These are phyloP conservation scores for Saccharomycopsis sp. DNA, from an alignment of 805 yeast genomes.

Conservation along the genomic window DNA sequence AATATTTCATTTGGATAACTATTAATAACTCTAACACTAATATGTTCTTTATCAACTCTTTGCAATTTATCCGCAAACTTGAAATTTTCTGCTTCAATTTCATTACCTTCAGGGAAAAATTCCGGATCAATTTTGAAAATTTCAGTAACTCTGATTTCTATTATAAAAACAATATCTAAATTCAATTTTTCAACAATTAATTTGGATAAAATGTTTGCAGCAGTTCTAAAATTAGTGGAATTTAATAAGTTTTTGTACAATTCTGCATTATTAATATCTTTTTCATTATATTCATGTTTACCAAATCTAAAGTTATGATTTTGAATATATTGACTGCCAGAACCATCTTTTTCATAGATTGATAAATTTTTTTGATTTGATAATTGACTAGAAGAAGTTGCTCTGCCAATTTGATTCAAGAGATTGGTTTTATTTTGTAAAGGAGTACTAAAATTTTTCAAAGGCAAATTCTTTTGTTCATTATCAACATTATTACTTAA, in stretches of 20 bases:
- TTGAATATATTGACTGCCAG: conserved; percentile 50
- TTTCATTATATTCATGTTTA: conserved; percentile 23
- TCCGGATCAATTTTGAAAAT: conserved; percentile 31
- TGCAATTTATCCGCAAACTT: conserved; percentile 29
- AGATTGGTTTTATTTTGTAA: conserved; percentile 21
- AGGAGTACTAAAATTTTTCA: not conserved
- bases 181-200: conserved; percentile 26
- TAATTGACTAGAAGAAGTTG: conserved; percentile 38
- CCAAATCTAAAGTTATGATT: conserved; percentile 36
- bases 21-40: conserved; percentile 38
- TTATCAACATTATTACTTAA: conserved; percentile 28
- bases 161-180: conserved; percentile 36
- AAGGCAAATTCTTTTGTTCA: not conserved
- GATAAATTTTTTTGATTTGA: conserved; percentile 21
- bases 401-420: conserved; percentile 42
- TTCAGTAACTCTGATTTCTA: conserved; percentile 43
- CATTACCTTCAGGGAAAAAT: conserved; percentile 35
- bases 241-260: conserved; percentile 29
- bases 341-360: conserved; percentile 49
- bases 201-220: conserved; percentile 32
- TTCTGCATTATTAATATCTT: conserved; percentile 23
- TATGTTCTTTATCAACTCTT: conserved; percentile 29
- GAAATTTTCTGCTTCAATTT: conserved; percentile 35
- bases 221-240: conserved; percentile 33
- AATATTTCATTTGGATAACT: conserved; percentile 20